phyloP scores from a whole-genome alignment of 345 rosid genomes.

The Isatis tinctoria region DNA sequence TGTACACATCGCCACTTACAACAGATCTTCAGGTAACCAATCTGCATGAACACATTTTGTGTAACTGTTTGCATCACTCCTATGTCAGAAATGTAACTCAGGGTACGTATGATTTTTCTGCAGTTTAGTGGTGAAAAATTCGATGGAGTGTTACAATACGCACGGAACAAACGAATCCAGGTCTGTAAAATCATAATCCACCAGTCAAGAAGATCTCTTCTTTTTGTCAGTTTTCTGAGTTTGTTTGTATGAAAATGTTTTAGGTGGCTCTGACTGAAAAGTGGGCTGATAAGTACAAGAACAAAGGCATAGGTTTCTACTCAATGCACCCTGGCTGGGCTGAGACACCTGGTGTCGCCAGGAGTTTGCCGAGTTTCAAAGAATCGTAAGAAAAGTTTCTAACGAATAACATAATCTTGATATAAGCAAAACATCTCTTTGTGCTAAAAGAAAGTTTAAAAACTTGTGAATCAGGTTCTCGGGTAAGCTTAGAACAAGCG shows the following conservation, averaged over 20 bases:
- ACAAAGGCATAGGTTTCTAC: slow-evolving; percentile 75
- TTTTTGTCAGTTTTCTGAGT: background rate
- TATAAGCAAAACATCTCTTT: background rate
- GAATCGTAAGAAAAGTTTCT: slow-evolving; percentile 37
- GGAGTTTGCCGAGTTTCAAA: slow-evolving; percentile 58
- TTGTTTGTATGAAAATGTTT: background rate
- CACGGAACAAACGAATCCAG: slow-evolving; percentile 89
- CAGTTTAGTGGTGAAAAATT: slow-evolving; percentile 61
- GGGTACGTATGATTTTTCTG: background rate
- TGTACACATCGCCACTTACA: slow-evolving; percentile 73
- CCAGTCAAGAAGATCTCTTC: background rate
- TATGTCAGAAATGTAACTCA: background rate
- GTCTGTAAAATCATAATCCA: slow-evolving; percentile 30
- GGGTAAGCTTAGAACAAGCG: slow-evolving; percentile 75
- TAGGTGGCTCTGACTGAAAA: slow-evolving; percentile 82
- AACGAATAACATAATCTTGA: background rate
- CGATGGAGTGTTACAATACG: slow-evolving; percentile 60
- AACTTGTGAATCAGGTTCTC: slow-evolving; percentile 43
- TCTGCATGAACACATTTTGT: background rate
- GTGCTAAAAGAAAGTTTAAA: background rate
- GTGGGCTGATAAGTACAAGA: slow-evolving; percentile 69
- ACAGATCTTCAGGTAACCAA: slow-evolving; percentile 68
- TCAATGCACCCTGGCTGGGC: slow-evolving; percentile 98
- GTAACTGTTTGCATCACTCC: background rate
- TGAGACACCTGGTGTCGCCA: slow-evolving; percentile 80